Percentiles rank a stretch among this genome's conserved stretches.
Conservation (phyloP, 768 basidiomycete genomes). For the Saitozyma podzolica region DNA sequence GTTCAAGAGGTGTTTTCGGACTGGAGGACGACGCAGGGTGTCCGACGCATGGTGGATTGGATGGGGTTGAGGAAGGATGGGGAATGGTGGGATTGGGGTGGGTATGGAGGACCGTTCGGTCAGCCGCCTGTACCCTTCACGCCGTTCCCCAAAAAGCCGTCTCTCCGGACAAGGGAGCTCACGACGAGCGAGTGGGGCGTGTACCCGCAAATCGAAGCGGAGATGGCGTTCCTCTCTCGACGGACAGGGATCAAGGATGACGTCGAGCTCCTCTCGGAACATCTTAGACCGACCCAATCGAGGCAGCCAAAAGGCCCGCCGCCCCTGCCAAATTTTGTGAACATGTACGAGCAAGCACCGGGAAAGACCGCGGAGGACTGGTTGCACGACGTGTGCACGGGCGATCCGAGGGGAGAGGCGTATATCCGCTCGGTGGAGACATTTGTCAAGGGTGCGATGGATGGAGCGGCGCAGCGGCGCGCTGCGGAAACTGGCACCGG, state of each 20-base stretch:
- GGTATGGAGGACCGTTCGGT: slow-evolving; percentile 23
- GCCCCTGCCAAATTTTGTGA: slow-evolving; percentile 10
- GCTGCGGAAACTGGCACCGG: too few relatives aligned
- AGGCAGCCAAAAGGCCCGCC: neutral
- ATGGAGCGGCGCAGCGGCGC: slow-evolving; percentile 1
- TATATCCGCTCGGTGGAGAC: slow-evolving; percentile 37
- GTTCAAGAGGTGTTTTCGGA: slow-evolving; percentile 20
- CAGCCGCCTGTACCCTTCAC: slow-evolving; percentile 37
- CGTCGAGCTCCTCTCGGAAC: slow-evolving; percentile 20
- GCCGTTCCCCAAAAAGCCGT: slow-evolving; percentile 19
- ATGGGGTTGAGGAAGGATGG: slow-evolving; percentile 23
- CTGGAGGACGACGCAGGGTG: slow-evolving; percentile 7
- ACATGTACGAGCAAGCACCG: slow-evolving; percentile 27
- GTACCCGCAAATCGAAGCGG: slow-evolving; percentile 29
- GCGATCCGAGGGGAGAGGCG: slow-evolving; percentile 40
- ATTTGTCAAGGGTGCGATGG: slow-evolving; percentile 45
- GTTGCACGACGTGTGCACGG: slow-evolving; percentile 38
- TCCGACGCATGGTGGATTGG: slow-evolving; percentile 38
- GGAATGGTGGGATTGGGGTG: slow-evolving; percentile 38
- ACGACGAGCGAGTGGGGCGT: slow-evolving; percentile 24
- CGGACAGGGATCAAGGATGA: slow-evolving; percentile 21
- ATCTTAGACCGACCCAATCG: slow-evolving; percentile 20
- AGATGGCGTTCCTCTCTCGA: slow-evolving; percentile 16
- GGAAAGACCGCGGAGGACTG: slow-evolving; percentile 18
- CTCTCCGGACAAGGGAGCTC: slow-evolving; percentile 19